Evolutionary conservation across 2,329 filamentous ascomycete species (phyloP).

Genomic region (Trichoderma afroharzianum): DNA sequence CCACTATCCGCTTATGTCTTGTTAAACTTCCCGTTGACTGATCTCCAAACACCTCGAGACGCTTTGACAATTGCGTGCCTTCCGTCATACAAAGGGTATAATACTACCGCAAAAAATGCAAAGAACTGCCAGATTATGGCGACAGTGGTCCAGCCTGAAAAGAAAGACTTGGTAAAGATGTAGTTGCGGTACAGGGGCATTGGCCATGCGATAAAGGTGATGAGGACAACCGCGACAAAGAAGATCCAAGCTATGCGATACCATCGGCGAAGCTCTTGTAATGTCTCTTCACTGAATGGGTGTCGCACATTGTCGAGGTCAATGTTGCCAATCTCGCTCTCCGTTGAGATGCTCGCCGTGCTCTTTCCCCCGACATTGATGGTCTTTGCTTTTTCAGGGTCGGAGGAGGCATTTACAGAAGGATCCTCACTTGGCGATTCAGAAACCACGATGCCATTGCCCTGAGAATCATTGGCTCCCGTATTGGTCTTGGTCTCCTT

Average conservation of each 20-base stretch:
- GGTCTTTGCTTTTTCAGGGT: not conserved
- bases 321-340: not conserved
- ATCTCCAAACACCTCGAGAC: not conserved
- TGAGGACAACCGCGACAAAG: conserved; percentile 1
- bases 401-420: not conserved
- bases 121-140: conserved; percentile 13
- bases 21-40: not conserved
- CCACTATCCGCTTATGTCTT: not conserved
- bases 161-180: conserved; percentile 11
- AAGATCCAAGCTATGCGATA: conserved; percentile 15
- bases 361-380: not conserved
- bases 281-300: conserved; percentile 1
- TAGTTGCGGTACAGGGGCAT: conserved; percentile 15
- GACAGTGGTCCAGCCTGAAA: conserved; percentile 10
- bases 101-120: conserved; percentile 10
- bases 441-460: not conserved
- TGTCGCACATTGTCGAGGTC: conserved; percentile 7
- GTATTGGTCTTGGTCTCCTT: not conserved
- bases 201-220: conserved; percentile 13
- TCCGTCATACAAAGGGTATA: conserved; percentile 3
- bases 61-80: conserved; percentile 9
- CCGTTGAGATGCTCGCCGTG: not conserved
- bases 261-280: not conserved
- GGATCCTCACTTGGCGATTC: not conserved
- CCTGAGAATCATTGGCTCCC: not conserved